Evolutionary conservation across 352 stramenopile species (phyloP), one percentile per base, ranked within the genome.

Genomic region (Pythium folliculosum): DNA sequence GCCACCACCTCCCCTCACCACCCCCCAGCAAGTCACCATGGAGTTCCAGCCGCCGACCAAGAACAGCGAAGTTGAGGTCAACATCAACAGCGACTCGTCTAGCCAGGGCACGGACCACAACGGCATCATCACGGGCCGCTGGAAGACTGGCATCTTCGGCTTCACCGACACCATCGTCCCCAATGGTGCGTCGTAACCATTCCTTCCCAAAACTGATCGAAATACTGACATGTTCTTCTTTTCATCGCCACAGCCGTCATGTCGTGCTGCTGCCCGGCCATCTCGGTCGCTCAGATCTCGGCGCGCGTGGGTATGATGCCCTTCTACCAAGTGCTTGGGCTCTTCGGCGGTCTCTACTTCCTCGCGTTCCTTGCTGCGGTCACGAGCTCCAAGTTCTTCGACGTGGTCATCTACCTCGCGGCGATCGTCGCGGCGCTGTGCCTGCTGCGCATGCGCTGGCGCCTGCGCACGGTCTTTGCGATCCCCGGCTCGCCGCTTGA

Each of bases 121-220:
- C 62, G 85, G 81, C 12, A 76, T 93, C 58, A 69, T 89, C 43
- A 84, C 80, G n/a, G 82, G 85, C 27, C 78, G 78, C 69, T 92
- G 84, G 84, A 92, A 92, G 68, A 86, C 79, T 13, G 78, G 80
- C 37, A 68, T 92, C 61, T 92, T 89, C 49, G 81, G 76, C 66
- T 92, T 77, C 71, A 85, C 71, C 22, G 80, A 89, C 63, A 81
- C 80, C 9, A 62, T 91, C 49, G 72, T 92, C 1, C 84, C 84
- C 10, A 92, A 92, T 76, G 84, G 82, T 91, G 67, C 45, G 75
- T n/a, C n/a, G n/a, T n/a, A n/a, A n/a, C n/a, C n/a, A n/a, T n/a
- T n/a, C n/a, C n/a, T n/a, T n/a, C n/a, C n/a, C n/a, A n/a, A n/a
- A n/a, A n/a, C n/a, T n/a, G n/a, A n/a, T n/a, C 30, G 30, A 19